These are phyloP conservation scores for Saccharomycopsis sp. DNA, from an alignment of 805 yeast genomes.

Conservation along the genomic window DNA sequence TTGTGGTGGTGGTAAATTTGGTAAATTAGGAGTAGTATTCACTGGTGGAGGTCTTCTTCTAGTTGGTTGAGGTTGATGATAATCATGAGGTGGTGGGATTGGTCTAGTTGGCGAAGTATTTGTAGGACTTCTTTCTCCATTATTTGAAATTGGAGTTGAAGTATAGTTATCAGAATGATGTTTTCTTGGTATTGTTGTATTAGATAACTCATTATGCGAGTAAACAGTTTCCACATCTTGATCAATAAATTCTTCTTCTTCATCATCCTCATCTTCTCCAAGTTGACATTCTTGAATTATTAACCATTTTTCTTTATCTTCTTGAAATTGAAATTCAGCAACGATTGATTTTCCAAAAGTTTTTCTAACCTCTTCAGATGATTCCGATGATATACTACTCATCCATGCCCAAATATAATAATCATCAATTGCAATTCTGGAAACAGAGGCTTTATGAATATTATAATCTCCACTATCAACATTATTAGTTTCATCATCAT, in stretches of 20 bases:
- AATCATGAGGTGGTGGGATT: constrained; percentile 18
- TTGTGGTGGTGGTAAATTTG: no score
- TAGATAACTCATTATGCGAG: no score
- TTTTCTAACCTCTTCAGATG: constrained; percentile 50
- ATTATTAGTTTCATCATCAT: constrained; percentile 22
- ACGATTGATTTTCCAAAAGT: constrained; percentile 76
- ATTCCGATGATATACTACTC: constrained; percentile 65
- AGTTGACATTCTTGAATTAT: constrained; percentile 56
- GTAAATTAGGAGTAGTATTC: no score
- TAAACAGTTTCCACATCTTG: no score
- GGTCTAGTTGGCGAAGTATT: neutral
- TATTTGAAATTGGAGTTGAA: no score
- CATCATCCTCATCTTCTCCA: constrained; percentile 1
- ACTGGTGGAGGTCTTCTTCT: no score
- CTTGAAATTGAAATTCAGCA: constrained; percentile 70
- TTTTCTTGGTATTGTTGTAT: no score
- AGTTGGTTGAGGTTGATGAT: no score
- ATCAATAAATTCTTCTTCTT: no score
- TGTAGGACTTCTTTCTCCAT: neutral
- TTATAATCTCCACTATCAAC: constrained; percentile 26
- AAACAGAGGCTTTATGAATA: constrained; percentile 32
- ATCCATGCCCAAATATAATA: constrained; percentile 91
- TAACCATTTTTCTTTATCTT: constrained; percentile 68
- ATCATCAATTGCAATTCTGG: constrained; percentile 68
- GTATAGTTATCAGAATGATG: no score